Evolutionary conservation across 805 yeast species (phyloP), one percentile per base, ranked within the genome.

Genomic region (Debaryomyces castellii): DNA sequence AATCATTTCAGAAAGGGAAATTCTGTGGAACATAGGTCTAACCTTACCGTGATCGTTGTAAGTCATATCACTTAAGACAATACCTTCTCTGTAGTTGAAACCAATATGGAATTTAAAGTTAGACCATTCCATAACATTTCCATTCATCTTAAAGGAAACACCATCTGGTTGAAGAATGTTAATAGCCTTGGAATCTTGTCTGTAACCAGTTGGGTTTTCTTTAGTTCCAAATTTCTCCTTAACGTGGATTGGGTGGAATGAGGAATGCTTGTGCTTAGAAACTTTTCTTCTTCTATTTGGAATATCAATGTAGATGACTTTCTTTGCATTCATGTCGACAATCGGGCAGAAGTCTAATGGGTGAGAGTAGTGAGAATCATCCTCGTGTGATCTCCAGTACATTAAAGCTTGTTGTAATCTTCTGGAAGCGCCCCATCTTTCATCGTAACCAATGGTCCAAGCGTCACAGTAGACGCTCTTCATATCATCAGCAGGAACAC

Each of bases 301-400:
- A 57, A 86, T 80, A 66, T 87, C 94, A 54, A 87, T 84, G 63
- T 65, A 84, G 53, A 87, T 78, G 48, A 86, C 88, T 63, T 85
- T 81, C 44, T 71, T 72, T 46, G 76, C 78, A 64, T 83, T 84
- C 68, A 85, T 82, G 66, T 86, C 94, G 50, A 86, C 83, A 60
- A 86, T 85, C 49, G 94, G 94, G 56, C 90, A 81, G 73, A 87
- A 86, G 64, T 87, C 92, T 57, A 86, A 76, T 23, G 94, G 91
- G 63, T 81, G 86, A 22, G 86, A 79, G 65, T 81, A 81, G 62
- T 81, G 85, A 37, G 89, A 83, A 64, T 85, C 94, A 61, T 86
- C 88, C 67, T 83, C 89, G 60, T 82, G 72, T 11, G 81, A 72
- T 71, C 90, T 77, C 77, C 83, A 87, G 73, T 84, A 86, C 77